Evolutionary conservation across 2,329 filamentous ascomycete genomes (phyloP), one percentile per base, ranked within the genome.

Genomic region (Calonectria ilicicola): DNA sequence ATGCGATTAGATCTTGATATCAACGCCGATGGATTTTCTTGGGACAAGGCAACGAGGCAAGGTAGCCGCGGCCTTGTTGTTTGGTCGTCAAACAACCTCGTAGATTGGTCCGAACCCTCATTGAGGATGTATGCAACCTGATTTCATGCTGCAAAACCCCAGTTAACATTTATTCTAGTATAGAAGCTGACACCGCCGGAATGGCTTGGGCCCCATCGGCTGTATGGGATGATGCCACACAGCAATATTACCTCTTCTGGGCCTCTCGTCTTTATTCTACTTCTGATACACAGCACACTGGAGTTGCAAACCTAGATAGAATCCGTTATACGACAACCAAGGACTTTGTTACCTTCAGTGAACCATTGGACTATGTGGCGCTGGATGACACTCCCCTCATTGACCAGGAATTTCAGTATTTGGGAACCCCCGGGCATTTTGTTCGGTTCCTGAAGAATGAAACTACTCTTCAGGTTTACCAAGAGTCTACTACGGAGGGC

Each of bases 371-470:
- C 65, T 88, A 89, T 76, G 79, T 86, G 67, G 84, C 86, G 6
- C 65, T 70, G 35, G 72, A 81, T 2, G 82, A 81, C 19, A 87
- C 83, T 4, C 84, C 85, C 2, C 79, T 89, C 44, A 90, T 89
- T 71, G 88, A 89, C 72, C 84, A 88, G 35, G 85, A 87, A 66
- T 85, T 89, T 78, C 83, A 87, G 35, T 80, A 84, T 23, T 80
- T 89, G 0, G 86, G 85, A 44, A 78, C 80, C 8, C 79, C 81
- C 5, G 84, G 80, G 2, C 74, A 80, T 12, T 89, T 85, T 53
- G 84, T 83, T 0, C 85, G 88, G 7, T 89, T 89, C 79, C 76
- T 88, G 65, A 89, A 89, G 78, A 87, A 89, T 75, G 87, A 89
- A 76, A 84, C 85, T 0, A 84, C 83, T 2, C 84, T 85, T 44